These are phyloP conservation scores for Gonium pectorale DNA, from an alignment of 139 green algal species.

Conservation along the genomic window DNA sequence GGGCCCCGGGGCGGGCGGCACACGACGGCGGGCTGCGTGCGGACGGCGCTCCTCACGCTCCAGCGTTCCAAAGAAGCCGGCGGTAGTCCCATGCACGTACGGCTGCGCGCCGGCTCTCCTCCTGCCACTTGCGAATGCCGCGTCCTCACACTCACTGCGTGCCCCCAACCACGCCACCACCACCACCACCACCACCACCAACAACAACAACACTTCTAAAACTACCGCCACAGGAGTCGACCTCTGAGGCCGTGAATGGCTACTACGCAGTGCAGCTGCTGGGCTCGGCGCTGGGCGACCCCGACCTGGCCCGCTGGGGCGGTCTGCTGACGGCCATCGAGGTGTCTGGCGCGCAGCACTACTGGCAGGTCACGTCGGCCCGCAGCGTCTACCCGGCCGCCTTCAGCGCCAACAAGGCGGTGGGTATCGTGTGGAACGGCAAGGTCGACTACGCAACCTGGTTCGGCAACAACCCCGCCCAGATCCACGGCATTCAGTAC, in stretches of 20 bases:
- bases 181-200: too few species aligned
- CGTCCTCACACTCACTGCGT: too few species aligned
- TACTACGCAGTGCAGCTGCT: conserved; percentile 65
- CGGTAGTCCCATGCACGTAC: too few species aligned
- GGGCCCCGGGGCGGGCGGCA: too few species aligned
- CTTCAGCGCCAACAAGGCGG: conserved; percentile 49
- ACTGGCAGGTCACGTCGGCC: conserved; percentile 54
- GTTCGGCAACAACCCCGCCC: conserved; percentile 54
- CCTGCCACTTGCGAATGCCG: too few species aligned
- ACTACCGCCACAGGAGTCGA: conserved; percentile 51
- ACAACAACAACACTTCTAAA: too few species aligned
- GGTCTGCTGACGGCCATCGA: conserved; percentile 50
- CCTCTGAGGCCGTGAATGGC: conserved; percentile 56
- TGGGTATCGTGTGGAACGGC: conserved; percentile 61
- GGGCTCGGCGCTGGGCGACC: conserved; percentile 44
- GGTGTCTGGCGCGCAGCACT: conserved; percentile 35
- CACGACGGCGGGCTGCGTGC: too few species aligned
- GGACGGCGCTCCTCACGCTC: too few species aligned
- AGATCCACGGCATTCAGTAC: conserved; percentile 64
- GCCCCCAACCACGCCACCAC: neutral
- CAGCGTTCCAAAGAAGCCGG: too few species aligned
- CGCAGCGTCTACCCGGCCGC: conserved; percentile 39
- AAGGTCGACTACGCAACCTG: conserved; percentile 63
- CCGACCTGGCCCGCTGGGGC: conserved; percentile 45
- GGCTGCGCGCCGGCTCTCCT: too few species aligned